phyloP scores from a whole-genome alignment of 768 basidiomycete genomes.

The Kwoniella pini region DNA sequence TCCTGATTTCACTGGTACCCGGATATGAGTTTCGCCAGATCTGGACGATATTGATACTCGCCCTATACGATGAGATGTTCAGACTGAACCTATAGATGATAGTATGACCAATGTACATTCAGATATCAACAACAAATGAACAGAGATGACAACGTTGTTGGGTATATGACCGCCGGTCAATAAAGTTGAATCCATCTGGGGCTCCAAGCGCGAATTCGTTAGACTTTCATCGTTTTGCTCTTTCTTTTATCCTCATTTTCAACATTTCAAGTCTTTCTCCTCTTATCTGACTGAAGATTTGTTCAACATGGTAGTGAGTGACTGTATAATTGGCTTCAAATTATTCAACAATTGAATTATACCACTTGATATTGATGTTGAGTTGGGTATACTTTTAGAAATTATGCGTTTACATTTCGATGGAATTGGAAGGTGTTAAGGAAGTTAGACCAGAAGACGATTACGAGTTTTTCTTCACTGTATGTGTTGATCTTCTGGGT shows the following conservation, averaged over 20 bases:
- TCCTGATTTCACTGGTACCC: too few species aligned
- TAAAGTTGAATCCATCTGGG: not conserved
- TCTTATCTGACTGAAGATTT: too few species aligned
- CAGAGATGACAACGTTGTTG: not conserved
- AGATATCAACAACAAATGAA: too few species aligned
- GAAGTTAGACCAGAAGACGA: slow-evolving; percentile 47
- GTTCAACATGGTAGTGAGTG: slow-evolving; percentile 20
- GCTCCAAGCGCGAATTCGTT: not conserved
- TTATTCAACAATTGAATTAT: too few species aligned
- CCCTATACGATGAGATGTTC: too few species aligned
- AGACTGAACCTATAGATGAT: too few species aligned
- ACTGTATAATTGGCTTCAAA: too few species aligned
- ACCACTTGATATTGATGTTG: too few species aligned
- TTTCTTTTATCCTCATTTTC: not conserved
- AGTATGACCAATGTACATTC: too few species aligned
- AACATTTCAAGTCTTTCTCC: not conserved
- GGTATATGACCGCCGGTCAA: not conserved
- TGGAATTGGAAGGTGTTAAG: slow-evolving; percentile 53
- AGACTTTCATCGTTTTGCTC: too few species aligned
- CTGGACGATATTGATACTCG: too few species aligned
- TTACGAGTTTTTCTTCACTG: slow-evolving; percentile 52
- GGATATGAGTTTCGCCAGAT: too few species aligned
- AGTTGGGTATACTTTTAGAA: slow-evolving; percentile 31
- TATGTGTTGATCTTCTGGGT: slow-evolving; percentile 20
- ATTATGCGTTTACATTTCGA: slow-evolving; percentile 45